Evolutionary conservation across 805 yeast species (phyloP), one percentile per base, ranked within the genome.

Genomic region (Ogataea degrootiae): DNA sequence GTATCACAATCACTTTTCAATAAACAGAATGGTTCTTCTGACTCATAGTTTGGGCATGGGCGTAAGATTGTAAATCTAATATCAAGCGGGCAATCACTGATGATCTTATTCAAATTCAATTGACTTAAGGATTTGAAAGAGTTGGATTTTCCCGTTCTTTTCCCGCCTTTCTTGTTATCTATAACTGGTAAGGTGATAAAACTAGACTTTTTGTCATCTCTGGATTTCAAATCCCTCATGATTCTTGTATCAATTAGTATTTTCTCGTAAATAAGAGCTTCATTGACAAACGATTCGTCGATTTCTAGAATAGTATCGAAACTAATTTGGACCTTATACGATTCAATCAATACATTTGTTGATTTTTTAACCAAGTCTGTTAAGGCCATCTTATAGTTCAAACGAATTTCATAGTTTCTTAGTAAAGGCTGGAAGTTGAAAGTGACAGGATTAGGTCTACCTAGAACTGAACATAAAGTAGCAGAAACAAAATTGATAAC

Each of bases 401-500:
- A 51, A 37, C 68, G 46, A 39, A 66, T 66, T 46, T 65, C 68
- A 49, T 63, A 63, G 44, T 63, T 63, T 38, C 57, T 57, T 34
- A 64, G 43, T 44, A 66, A 51, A 1, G 70, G 69, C 47, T 64
- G 68, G 47, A 63, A 66, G 19, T 60, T 62, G 50, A 66, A 66
- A 1, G 79, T 72, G 9, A 77, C 76, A 1, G 82, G 82, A 51
- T 76, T 77, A 4, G 82, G 82, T 51, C 82, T 64, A 8, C 82
- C 81, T 23, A 76, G 62, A 15, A 76, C 72, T 0, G 80, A 73
- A 54, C 81, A 76, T 17, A 75, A 54, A 34, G 75, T 76, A 2
- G 78, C 75, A n/a, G 73, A 65, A 23, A 74, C 62, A 49, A 73
- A 69, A 51, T 74, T 72, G 45, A 77, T 66, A 2, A 76, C 76